Percentiles rank a stretch among this genome's conserved stretches.
Conservation (phyloP, 441 rosid genomes). For the Melastoma candidum region DNA sequence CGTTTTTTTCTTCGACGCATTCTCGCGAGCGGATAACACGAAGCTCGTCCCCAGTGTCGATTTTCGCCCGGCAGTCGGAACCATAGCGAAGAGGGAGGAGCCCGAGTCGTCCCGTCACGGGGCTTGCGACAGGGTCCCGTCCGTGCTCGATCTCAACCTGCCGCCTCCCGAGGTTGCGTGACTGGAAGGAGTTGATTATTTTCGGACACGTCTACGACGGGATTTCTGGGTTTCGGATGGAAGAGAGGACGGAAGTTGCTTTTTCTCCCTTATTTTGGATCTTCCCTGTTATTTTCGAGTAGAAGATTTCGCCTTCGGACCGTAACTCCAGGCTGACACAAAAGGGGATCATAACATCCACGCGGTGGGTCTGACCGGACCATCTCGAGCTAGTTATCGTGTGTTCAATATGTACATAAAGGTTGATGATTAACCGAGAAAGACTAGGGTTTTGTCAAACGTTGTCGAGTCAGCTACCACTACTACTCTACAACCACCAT, state of each 20-base stretch:
- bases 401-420: conserved; percentile 4
- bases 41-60: neutral
- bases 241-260: too few species aligned
- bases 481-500: neutral
- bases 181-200: neutral
- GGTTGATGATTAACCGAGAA: conserved; percentile 12
- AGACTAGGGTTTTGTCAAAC: neutral
- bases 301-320: too few species aligned
- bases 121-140: conserved; percentile 1
- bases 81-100: neutral
- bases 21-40: conserved; percentile 7
- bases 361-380: too few species aligned
- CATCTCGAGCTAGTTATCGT: conserved; percentile 1
- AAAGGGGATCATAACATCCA: too few species aligned
- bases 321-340: too few species aligned
- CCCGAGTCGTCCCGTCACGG: conserved; percentile 1
- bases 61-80: conserved; percentile 7
- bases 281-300: too few species aligned
- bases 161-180: conserved; percentile 18
- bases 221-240: conserved; percentile 1
- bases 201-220: neutral
- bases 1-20: conserved; percentile 13
- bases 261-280: neutral
- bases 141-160: conserved; percentile 18
- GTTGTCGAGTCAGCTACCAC: conserved; percentile 4